Percentiles rank a stretch among this genome's conserved stretches.
These are phyloP conservation scores for Macadamia tetraphylla DNA, from an alignment of 164 flowering plant species.

Conservation along the genomic window DNA sequence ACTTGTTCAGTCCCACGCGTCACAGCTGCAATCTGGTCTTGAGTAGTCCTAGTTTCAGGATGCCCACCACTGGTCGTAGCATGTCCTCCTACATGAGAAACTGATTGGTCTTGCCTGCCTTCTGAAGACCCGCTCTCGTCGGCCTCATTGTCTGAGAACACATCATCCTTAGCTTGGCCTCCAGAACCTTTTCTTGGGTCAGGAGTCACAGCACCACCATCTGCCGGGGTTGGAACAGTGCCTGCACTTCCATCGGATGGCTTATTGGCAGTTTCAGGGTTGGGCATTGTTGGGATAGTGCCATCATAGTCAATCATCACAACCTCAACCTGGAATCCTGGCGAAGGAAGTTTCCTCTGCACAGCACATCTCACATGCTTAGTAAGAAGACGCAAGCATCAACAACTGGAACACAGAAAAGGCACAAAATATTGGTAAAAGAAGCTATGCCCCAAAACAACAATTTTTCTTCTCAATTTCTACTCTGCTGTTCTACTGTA, in stretches of 20 bases:
- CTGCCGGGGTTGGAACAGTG: constrained; percentile 24
- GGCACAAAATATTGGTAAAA: not conserved
- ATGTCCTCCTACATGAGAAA: constrained; percentile 26
- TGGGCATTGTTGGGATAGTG: constrained; percentile 26
- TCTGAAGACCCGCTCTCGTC: constrained; percentile 52
- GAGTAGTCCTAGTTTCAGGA: constrained; percentile 18
- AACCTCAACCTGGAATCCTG: constrained; percentile 93
- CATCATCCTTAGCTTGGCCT: constrained; percentile 68
- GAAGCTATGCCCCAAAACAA: not conserved
- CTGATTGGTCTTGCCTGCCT: constrained; percentile 24
- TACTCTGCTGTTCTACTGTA: not conserved
- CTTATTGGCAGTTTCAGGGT: constrained; percentile 26
- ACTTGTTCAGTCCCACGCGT: constrained; percentile 43
- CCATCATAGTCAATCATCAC: constrained; percentile 72
- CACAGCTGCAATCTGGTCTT: constrained; percentile 35
- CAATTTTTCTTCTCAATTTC: not conserved
- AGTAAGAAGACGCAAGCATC: not conserved
- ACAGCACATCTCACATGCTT: constrained; percentile 1
- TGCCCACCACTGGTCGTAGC: constrained; percentile 13
- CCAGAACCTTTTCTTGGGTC: constrained; percentile 31
- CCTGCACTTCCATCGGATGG: constrained; percentile 43
- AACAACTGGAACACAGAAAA: not conserved
- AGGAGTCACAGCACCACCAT: constrained; percentile 19
- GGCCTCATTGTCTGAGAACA: constrained; percentile 77
- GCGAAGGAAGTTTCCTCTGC: constrained; percentile 98